A percentile compares a stretch with the other conserved stretches of the same genome.
These are phyloP conservation scores for Exophiala viscosa DNA, from an alignment of 2,329 filamentous ascomycete species.

Conservation along the genomic window DNA sequence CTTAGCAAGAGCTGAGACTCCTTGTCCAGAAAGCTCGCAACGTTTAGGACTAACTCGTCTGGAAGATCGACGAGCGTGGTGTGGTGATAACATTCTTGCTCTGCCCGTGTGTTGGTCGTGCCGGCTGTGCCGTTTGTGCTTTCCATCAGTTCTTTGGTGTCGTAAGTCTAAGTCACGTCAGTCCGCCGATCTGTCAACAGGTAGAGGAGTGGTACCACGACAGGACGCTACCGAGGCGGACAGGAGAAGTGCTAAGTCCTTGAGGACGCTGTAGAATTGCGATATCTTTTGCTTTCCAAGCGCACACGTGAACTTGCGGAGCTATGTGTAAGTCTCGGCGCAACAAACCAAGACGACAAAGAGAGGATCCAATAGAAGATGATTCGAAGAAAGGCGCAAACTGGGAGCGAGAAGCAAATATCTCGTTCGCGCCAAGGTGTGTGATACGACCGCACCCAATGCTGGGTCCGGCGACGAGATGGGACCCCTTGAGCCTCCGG, in stretches of 20 bases:
- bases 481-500: too few relatives aligned
- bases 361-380: too few relatives aligned
- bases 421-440: too few relatives aligned
- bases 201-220: slow-evolving; percentile 1
- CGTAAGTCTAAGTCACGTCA: slow-evolving; percentile 8
- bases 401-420: too few relatives aligned
- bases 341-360: too few relatives aligned
- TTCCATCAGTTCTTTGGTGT: slow-evolving; percentile 13
- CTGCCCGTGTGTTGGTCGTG: slow-evolving; percentile 2
- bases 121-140: slow-evolving; percentile 7
- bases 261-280: slow-evolving; percentile 7
- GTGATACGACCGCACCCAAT: too few relatives aligned
- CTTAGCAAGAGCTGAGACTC: slow-evolving; percentile 16
- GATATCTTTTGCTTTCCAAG: not conserved
- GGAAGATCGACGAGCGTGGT: slow-evolving; percentile 18
- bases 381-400: too few relatives aligned
- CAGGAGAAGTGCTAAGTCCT: slow-evolving; percentile 4
- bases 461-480: too few relatives aligned
- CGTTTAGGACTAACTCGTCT: slow-evolving; percentile 15
- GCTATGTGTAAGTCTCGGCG: not conserved
- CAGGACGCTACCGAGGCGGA: slow-evolving; percentile 7
- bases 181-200: slow-evolving; percentile 10
- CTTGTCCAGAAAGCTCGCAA: slow-evolving; percentile 14
- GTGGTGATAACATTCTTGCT: slow-evolving; percentile 9
- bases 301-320: not conserved